These are phyloP conservation scores for Colletotrichum noveboracense DNA, from an alignment of 2,329 filamentous ascomycete genomes.

Conservation along the genomic window DNA sequence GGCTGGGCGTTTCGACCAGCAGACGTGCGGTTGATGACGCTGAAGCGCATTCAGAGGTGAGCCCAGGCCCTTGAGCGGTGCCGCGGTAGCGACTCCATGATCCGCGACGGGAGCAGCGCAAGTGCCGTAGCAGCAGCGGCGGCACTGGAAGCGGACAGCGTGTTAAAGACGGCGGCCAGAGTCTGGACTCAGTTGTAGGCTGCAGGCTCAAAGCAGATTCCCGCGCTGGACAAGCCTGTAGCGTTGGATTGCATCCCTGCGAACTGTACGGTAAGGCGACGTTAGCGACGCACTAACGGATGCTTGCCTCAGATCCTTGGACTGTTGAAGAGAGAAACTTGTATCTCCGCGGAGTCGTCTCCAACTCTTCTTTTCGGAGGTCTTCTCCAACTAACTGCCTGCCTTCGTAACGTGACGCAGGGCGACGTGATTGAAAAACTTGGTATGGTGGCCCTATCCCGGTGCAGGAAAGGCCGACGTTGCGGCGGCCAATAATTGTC, in stretches of 20 bases:
- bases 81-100: constrained; percentile 1
- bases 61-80: not conserved
- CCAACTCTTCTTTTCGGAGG: not conserved
- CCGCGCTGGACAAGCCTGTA: not conserved
- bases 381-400: not conserved
- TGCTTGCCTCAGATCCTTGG: constrained; percentile 19
- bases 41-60: not conserved
- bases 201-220: not conserved
- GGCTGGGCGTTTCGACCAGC: not conserved
- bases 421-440: not conserved
- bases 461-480: not conserved
- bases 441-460: constrained; percentile 5
- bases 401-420: not conserved
- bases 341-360: constrained; percentile 14
- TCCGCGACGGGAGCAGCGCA: constrained; percentile 1
- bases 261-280: constrained; percentile 9
- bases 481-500: not conserved
- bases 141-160: not conserved
- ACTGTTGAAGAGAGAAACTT: not conserved
- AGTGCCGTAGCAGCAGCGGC: constrained; percentile 10
- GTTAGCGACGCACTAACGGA: constrained; percentile 17
- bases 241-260: constrained; percentile 12
- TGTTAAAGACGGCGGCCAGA: not conserved
- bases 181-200: not conserved
- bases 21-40: not conserved